These are phyloP conservation scores for Cryptococcus sp. DNA, from an alignment of 1,284 basidiomycete genomes.

Conservation along the genomic window DNA sequence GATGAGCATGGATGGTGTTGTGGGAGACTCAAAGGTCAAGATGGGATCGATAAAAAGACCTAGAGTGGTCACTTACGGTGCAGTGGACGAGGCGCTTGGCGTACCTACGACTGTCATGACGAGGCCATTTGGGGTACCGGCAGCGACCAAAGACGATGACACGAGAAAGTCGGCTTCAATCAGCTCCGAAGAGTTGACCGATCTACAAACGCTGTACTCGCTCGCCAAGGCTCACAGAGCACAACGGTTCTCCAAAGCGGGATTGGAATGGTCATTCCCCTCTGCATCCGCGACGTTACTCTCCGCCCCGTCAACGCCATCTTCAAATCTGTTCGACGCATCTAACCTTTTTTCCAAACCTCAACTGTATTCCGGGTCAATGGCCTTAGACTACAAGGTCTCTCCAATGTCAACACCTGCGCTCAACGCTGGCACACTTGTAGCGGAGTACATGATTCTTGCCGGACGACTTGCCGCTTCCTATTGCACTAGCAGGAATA, in stretches of 20 bases:
- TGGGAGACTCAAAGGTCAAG: slow-evolving; percentile 70
- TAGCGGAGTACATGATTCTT: slow-evolving; percentile 82
- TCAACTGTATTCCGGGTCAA: slow-evolving; percentile 62
- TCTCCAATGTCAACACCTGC: neutral
- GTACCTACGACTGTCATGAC: slow-evolving; percentile 17
- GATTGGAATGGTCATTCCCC: slow-evolving; percentile 35
- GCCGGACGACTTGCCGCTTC: slow-evolving; percentile 75
- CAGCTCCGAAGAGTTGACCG: slow-evolving; percentile 30
- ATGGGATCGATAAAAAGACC: slow-evolving; percentile 74
- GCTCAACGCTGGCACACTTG: slow-evolving; percentile 50
- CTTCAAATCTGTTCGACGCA: slow-evolving; percentile 26
- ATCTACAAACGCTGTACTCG: slow-evolving; percentile 55
- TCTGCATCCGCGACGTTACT: slow-evolving; percentile 18
- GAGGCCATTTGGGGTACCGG: slow-evolving; percentile 36
- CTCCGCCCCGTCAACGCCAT: slow-evolving; percentile 2
- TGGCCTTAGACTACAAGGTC: slow-evolving; percentile 59
- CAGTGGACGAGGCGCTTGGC: slow-evolving; percentile 64
- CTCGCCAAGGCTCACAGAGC: slow-evolving; percentile 43
- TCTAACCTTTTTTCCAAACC: slow-evolving; percentile 33
- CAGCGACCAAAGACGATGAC: neutral
- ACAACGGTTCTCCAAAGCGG: slow-evolving; percentile 30
- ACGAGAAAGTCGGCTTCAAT: neutral
- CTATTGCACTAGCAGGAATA: slow-evolving; percentile 64
- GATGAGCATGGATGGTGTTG: slow-evolving; percentile 64
- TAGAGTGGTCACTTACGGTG: slow-evolving; percentile 66